These are phyloP conservation scores for Boletus vermiculosoides DNA, from an alignment of 768 basidiomycete species.

Conservation along the genomic window DNA sequence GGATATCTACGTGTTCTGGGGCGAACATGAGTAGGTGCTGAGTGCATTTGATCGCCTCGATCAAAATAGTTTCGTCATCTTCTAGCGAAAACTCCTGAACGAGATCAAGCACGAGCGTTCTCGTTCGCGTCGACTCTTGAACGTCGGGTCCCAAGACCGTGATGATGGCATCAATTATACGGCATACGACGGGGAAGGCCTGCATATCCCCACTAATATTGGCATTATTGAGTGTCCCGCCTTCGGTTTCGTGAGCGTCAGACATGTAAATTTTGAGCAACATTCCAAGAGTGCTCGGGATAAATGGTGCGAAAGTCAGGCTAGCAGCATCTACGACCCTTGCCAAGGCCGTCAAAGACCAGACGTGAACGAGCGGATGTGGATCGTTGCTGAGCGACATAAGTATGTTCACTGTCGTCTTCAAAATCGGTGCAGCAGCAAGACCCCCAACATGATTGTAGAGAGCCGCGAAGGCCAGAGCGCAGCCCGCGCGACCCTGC, in stretches of 20 bases:
- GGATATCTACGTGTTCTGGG: slow-evolving; percentile 78
- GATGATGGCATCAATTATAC: slow-evolving; percentile 90
- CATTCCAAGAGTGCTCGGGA: slow-evolving; percentile 85
- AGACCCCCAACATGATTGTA: slow-evolving; percentile 91
- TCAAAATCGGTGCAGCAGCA: slow-evolving; percentile 91
- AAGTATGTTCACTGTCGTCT: slow-evolving; percentile 92
- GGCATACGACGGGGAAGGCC: slow-evolving; percentile 87
- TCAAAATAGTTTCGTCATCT: slow-evolving; percentile 81
- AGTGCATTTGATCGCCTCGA: slow-evolving; percentile 94
- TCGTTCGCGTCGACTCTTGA: slow-evolving; percentile 77
- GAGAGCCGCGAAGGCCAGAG: slow-evolving; percentile 87
- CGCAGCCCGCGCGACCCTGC: slow-evolving; percentile 88
- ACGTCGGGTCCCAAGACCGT: slow-evolving; percentile 94
- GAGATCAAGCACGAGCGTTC: slow-evolving; percentile 80
- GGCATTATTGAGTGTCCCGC: slow-evolving; percentile 76
- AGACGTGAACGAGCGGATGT: slow-evolving; percentile 94
- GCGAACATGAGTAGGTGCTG: slow-evolving; percentile 98
- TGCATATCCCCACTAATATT: slow-evolving; percentile 91
- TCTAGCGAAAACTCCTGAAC: slow-evolving; percentile 84
- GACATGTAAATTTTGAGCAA: slow-evolving; percentile 85
- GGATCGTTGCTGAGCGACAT: slow-evolving; percentile 96
- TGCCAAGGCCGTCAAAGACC: slow-evolving; percentile 82
- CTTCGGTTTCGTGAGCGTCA: slow-evolving; percentile 91
- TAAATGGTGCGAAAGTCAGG: slow-evolving; percentile 86
- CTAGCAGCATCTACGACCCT: slow-evolving; percentile 90